Conservation (phyloP, 2,329 filamentous ascomycete genomes). For the Mycosphaerella arachidis region DNA sequence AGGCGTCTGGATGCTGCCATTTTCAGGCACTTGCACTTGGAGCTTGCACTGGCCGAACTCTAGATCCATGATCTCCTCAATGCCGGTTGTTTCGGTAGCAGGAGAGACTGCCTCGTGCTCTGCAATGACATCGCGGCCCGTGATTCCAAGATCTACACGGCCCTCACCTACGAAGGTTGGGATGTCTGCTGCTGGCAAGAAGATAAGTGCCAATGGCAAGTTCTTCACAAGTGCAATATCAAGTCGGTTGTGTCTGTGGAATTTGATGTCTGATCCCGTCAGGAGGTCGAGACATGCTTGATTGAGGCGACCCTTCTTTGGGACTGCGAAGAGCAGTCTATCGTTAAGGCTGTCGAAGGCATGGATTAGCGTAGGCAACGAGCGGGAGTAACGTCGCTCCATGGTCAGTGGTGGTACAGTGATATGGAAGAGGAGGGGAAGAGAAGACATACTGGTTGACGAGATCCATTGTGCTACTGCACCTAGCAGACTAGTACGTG, state of each 20-base stretch:
- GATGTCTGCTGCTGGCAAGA: slow-evolving; percentile 94
- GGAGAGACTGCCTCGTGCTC: slow-evolving; percentile 61
- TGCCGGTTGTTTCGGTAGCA: slow-evolving; percentile 52
- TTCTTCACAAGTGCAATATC: slow-evolving; percentile 99
- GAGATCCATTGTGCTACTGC: slow-evolving; percentile 29
- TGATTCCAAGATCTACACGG: slow-evolving; percentile 89
- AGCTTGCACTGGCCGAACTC: slow-evolving; percentile 88
- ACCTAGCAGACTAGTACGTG: neutral
- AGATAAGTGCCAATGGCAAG: slow-evolving; percentile 88
- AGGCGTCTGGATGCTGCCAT: slow-evolving; percentile 65
- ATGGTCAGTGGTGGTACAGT: neutral
- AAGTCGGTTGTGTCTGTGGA: slow-evolving; percentile 87
- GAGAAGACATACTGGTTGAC: slow-evolving; percentile 32
- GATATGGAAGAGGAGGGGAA: neutral
- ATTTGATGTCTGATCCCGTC: slow-evolving; percentile 91
- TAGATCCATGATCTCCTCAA: slow-evolving; percentile 84
- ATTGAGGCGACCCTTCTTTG: slow-evolving; percentile 96
- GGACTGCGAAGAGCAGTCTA: slow-evolving; percentile 91
- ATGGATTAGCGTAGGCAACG: slow-evolving; percentile 38
- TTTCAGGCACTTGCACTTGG: slow-evolving; percentile 93
- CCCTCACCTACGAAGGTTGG: slow-evolving; percentile 96
- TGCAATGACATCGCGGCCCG: slow-evolving; percentile 84
- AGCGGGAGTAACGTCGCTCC: slow-evolving; percentile 20
- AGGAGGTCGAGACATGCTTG: slow-evolving; percentile 84
- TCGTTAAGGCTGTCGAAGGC: slow-evolving; percentile 69